Conservation (phyloP, 257 asterid species). For the Capsicum chinense region DNA sequence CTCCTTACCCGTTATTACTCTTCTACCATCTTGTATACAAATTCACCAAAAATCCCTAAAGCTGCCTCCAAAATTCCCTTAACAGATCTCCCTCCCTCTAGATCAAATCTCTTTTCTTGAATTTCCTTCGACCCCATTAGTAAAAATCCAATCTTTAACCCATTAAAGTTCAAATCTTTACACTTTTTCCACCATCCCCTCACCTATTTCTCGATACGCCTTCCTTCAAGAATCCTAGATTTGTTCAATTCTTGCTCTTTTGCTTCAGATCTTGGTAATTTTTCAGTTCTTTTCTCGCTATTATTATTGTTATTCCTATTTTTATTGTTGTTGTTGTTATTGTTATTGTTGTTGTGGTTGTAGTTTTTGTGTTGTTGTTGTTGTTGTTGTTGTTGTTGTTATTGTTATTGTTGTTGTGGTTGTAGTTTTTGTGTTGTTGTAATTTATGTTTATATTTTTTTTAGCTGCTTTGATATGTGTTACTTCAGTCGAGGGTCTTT, state of each 20-base stretch:
- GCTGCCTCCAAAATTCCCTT: background rate
- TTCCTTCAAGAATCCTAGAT: background rate
- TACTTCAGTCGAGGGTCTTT: too few relatives aligned
- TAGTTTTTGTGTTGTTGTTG: too few relatives aligned
- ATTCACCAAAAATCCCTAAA: background rate
- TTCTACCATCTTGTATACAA: background rate
- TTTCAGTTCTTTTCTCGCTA: background rate
- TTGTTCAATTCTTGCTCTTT: background rate
- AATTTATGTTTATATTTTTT: too few relatives aligned
- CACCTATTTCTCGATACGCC: background rate
- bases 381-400: too few relatives aligned
- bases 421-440: too few relatives aligned
- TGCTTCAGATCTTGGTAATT: conserved; percentile 1
- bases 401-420: too few relatives aligned
- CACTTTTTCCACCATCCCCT: background rate
- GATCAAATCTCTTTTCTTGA: background rate
- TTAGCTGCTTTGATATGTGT: too few relatives aligned
- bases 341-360: too few relatives aligned
- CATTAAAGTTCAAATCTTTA: background rate
- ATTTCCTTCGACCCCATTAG: background rate
- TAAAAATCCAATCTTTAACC: background rate
- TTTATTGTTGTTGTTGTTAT: too few relatives aligned
- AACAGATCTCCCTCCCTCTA: background rate
- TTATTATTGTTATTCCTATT: too few relatives aligned
- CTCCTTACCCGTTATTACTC: background rate